Evolutionary conservation across 1,139 yeast species (phyloP).

Genomic region (Suhomyces bokatorum): DNA sequence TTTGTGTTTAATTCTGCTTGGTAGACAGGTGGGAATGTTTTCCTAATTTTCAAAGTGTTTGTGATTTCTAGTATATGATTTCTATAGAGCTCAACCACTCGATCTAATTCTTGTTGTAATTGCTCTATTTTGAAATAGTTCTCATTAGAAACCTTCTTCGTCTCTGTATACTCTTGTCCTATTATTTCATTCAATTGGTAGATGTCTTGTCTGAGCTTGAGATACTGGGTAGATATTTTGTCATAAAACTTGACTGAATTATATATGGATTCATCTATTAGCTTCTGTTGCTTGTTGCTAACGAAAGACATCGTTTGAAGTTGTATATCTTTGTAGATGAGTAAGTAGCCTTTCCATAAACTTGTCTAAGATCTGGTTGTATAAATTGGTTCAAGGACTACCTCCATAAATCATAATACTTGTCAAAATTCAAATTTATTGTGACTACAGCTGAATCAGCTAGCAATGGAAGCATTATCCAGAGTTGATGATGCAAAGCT

Average conservation of each 20-base stretch:
- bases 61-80: slow-evolving; percentile 27
- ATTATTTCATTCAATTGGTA: slow-evolving; percentile 23
- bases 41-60: slow-evolving; percentile 22
- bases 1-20: slow-evolving; percentile 24
- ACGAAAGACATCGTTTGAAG: slow-evolving; percentile 25
- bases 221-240: slow-evolving; percentile 33
- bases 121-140: slow-evolving; percentile 20
- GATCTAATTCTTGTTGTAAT: slow-evolving; percentile 31
- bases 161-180: slow-evolving; percentile 12
- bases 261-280: slow-evolving; percentile 35
- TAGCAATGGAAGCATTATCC: slow-evolving; percentile 1
- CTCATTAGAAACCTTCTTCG: slow-evolving; percentile 10
- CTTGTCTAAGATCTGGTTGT: no score
- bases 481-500: slow-evolving; percentile 8
- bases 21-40: slow-evolving; percentile 20
- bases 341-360: not conserved
- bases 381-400: not conserved
- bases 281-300: slow-evolving; percentile 33
- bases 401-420: not conserved
- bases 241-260: slow-evolving; percentile 39
- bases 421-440: not conserved
- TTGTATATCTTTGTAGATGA: not conserved
- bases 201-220: slow-evolving; percentile 37
- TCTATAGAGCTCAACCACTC: slow-evolving; percentile 26
- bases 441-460: not conserved